Base-by-base conservation (phyloP, 2,329 filamentous ascomycete species). In the Colletotrichum eremochloae region DNA sequence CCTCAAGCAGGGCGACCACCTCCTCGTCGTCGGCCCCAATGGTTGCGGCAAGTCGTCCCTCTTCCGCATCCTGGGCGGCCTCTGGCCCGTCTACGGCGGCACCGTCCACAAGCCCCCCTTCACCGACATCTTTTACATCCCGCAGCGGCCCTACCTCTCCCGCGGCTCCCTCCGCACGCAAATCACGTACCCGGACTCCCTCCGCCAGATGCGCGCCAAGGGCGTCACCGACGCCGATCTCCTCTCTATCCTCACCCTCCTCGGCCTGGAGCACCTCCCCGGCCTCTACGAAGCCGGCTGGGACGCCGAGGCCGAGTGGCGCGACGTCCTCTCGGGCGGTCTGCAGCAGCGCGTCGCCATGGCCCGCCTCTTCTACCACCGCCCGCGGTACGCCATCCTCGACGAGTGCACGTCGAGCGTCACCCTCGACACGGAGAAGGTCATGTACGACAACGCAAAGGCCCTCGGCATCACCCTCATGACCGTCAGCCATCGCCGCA, bases 391-490 rank as follows among this genome's bases (percentile, higher is more conserved):
- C 81, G 96, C 96, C 14, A 99, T 99, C 76, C 86, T 99, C 48
- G 96, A 99, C 80, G 96, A 99, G 84, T 99, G 96, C 82, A 99
- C 96, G 8, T 95, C 92, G 68, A 94, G 91, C 64, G 94, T 99
- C n/a, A 98, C 97, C 20, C 88, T 98, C 38, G 96, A 98, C 76
- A 95, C 95, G 73, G 96, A 99, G 80, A 93, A 94, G 80, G 89
- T 94, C 80, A 98, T 99, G 95, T 99, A 99, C 82, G 96, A 98
- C 77, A 95, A 94, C 67, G 96, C 96, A 63, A 98, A 99, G 86
- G 87, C 89, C 24, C 84, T 98, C 24, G 95, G 94, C 4, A 96
- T 98, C 77, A 98, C 96, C 0, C 88, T 99, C 74, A 98, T 99
- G 94, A 99, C 96, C 0, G 96, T 99, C 33, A 95, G 92, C 75